Evolutionary conservation across 192 early-diverging fungal species (phyloP), one percentile per base, ranked within the genome.

Genomic region (Backusella parvicylindrica): DNA sequence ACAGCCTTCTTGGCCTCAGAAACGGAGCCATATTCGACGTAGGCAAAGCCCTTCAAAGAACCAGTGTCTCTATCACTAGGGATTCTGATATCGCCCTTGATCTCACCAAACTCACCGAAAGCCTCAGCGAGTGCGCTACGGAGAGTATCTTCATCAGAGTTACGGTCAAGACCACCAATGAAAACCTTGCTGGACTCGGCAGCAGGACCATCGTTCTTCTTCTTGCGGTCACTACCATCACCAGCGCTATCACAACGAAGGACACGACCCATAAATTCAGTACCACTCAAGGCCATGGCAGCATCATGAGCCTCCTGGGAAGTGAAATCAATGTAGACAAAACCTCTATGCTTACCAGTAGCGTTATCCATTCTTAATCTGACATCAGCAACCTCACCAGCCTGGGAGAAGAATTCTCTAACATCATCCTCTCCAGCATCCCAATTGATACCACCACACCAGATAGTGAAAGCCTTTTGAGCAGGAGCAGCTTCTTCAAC

Each of bases 291-390:
- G 36, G 84, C 85, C 68, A 92, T 69, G 6, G 95, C 95, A 77
- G 89, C 89, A 71, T 91, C 83, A 66, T 90, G 91, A 36, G 80
- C 84, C 67, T 88, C 92, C 32, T 86, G 73, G 64, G 77, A 75
- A 66, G 86, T 81, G 79, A 97, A 98, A 68, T 97, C 95, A 35
- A 98, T 89, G 86, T 97, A 97, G 69, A 91, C 95, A 81, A 93
- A 97, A 43, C 94, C 95, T 81, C 92, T 94, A 63, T 94, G 88
- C 68, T 84, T 83, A 64, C 92, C 91, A 47, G 89, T 88, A 70
- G 88, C 87, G n/a, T 80, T 81, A 71, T 95, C 91, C 70, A 83
- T 91, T 66, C 94, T 90, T 70, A 98, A 89, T 63, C 95, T 92
- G 28, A 91, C 92, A 71, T 84, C 85, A 6, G 76, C 73, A 68